Conservation (phyloP, 345 rosid species). For the Lepidium didymum region DNA sequence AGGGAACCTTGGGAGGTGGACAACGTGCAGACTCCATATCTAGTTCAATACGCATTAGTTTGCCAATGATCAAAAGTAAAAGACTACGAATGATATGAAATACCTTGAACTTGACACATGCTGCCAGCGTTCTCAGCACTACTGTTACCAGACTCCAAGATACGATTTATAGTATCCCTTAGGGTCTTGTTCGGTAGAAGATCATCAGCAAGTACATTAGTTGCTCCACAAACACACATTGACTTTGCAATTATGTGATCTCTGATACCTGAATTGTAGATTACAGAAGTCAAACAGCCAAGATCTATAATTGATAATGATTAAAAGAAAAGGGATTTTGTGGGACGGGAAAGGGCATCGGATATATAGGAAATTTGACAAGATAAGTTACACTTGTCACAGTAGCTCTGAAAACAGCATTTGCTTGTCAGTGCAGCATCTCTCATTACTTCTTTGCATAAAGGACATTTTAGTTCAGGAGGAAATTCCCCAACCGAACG, state of each 20-base stretch:
- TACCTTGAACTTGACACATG: constrained; percentile 82
- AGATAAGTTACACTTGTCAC: constrained; percentile 67
- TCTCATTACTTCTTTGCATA: constrained; percentile 90
- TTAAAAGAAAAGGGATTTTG: not conserved
- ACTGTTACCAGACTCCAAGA: constrained; percentile 82
- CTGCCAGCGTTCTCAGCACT: constrained; percentile 85
- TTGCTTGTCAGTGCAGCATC: constrained; percentile 91
- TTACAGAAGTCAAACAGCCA: not conserved
- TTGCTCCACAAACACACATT: constrained; percentile 75
- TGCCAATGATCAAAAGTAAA: not conserved
- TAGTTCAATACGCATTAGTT: constrained; percentile 16
- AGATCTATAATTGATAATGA: not conserved
- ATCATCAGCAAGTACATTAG: constrained; percentile 84
- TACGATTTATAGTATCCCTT: constrained; percentile 85
- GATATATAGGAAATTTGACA: not conserved
- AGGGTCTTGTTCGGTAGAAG: constrained; percentile 94
- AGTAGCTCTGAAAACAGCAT: constrained; percentile 81
- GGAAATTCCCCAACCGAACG: constrained; percentile 90
- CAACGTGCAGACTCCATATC: constrained; percentile 76
- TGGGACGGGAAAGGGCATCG: not conserved
- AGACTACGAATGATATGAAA: constrained; percentile 13
- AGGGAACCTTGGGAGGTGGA: constrained; percentile 59
- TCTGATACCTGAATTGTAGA: constrained; percentile 62
- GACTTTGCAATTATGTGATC: constrained; percentile 65
- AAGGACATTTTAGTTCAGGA: constrained; percentile 86